Conservation (phyloP, 306 rosid species). For the Trifolium subterraneum region DNA sequence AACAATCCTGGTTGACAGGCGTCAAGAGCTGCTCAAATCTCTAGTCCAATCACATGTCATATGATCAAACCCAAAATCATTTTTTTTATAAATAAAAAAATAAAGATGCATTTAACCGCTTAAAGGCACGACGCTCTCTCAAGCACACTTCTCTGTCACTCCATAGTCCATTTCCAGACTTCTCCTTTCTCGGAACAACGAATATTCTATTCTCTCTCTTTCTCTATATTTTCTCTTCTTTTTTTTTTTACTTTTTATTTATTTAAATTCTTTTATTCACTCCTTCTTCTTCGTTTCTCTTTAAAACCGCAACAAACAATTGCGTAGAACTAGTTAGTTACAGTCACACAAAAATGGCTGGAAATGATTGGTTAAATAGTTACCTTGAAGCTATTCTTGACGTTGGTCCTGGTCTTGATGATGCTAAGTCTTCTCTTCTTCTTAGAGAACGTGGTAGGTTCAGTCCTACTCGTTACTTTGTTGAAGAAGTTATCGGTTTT, state of each 20-base stretch:
- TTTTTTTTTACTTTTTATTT: no score
- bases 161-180: slow-evolving; percentile 36
- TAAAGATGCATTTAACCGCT: slow-evolving; percentile 29
- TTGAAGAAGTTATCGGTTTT: slow-evolving; percentile 92
- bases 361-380: slow-evolving; percentile 96
- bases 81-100: neutral
- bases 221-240: neutral
- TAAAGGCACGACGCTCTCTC: slow-evolving; percentile 14
- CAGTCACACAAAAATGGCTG: slow-evolving; percentile 59
- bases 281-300: neutral
- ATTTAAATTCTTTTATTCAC: neutral
- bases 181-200: slow-evolving; percentile 15
- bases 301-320: neutral
- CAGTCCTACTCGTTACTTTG: slow-evolving; percentile 96
- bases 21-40: slow-evolving; percentile 1
- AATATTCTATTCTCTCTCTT: slow-evolving; percentile 24
- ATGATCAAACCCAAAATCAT: neutral
- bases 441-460: slow-evolving; percentile 93
- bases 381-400: slow-evolving; percentile 94
- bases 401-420: slow-evolving; percentile 86
- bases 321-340: neutral
- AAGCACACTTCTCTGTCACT: slow-evolving; percentile 8
- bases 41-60: slow-evolving; percentile 8
- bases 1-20: slow-evolving; percentile 29
- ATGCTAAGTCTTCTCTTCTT: slow-evolving; percentile 80